Percentiles rank a stretch among this genome's conserved stretches.
phyloP scores from a whole-genome alignment of 768 basidiomycete species.

The Termitomyces sp. region DNA sequence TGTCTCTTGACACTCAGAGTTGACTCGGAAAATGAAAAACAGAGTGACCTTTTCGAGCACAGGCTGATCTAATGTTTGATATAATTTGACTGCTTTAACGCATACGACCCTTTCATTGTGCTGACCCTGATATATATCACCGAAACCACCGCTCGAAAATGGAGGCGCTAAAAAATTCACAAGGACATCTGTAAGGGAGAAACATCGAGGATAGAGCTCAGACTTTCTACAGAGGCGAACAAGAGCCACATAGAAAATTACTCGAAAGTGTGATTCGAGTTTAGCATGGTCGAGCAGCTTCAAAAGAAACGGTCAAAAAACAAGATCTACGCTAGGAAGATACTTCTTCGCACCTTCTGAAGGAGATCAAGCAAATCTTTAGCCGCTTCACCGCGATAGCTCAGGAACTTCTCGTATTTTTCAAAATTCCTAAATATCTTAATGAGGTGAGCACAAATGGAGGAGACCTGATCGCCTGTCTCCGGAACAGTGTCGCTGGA shows the following conservation, averaged over 20 bases:
- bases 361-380: constrained; percentile 5
- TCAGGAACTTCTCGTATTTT: background rate
- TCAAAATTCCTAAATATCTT: background rate
- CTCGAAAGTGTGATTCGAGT: constrained; percentile 3
- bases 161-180: background rate
- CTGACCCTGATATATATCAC: constrained; percentile 24
- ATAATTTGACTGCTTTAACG: constrained; percentile 21
- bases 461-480: background rate
- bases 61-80: constrained; percentile 13
- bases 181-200: constrained; percentile 12
- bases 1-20: constrained; percentile 4
- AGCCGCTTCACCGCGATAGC: constrained; percentile 2
- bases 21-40: background rate
- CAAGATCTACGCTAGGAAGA: background rate
- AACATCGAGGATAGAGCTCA: constrained; percentile 23
- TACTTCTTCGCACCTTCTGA: background rate
- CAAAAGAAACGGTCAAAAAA: background rate
- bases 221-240: constrained; percentile 21
- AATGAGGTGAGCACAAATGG: background rate
- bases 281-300: constrained; percentile 15
- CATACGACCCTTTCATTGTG: constrained; percentile 17
- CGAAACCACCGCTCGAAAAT: constrained; percentile 19
- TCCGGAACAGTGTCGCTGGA: background rate
- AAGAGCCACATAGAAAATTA: constrained; percentile 14
- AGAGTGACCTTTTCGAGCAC: constrained; percentile 18